phyloP scores from a whole-genome alignment of 1,284 basidiomycete genomes.

The Stygiomarasmius scandens region DNA sequence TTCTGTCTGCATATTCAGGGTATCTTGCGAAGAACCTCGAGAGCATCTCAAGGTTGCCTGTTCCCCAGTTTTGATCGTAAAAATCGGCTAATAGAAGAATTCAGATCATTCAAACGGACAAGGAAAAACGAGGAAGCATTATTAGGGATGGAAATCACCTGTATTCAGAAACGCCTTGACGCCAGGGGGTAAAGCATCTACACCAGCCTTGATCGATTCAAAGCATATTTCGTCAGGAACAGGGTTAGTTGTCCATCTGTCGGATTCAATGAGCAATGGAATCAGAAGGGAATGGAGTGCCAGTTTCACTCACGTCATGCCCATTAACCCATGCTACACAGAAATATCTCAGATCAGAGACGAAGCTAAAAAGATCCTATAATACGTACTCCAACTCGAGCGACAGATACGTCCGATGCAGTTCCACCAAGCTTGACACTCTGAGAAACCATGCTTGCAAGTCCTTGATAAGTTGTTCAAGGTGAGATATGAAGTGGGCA shows the following conservation, averaged over 20 bases:
- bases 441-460: not conserved
- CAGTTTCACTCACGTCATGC: constrained; percentile 8
- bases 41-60: constrained; percentile 6
- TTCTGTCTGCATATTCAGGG: constrained; percentile 12
- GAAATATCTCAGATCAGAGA: not conserved
- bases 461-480: too few species aligned
- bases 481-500: too few species aligned
- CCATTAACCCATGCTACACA: constrained; percentile 15
- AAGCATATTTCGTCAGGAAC: constrained; percentile 5
- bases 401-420: constrained; percentile 1
- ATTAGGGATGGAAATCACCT: not conserved
- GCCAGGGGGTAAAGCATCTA: constrained; percentile 5
- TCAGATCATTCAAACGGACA: not conserved
- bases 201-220: not conserved
- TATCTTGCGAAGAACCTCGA: constrained; percentile 10
- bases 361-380: not conserved
- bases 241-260: constrained; percentile 8
- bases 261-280: not conserved
- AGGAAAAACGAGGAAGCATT: too few species aligned
- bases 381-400: not conserved
- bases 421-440: constrained; percentile 6
- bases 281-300: too few species aligned
- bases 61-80: constrained; percentile 5
- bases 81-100: constrained; percentile 3
- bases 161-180: constrained; percentile 6